Conservation (phyloP, 805 yeast genomes). For the Metschnikowia orientalis region DNA sequence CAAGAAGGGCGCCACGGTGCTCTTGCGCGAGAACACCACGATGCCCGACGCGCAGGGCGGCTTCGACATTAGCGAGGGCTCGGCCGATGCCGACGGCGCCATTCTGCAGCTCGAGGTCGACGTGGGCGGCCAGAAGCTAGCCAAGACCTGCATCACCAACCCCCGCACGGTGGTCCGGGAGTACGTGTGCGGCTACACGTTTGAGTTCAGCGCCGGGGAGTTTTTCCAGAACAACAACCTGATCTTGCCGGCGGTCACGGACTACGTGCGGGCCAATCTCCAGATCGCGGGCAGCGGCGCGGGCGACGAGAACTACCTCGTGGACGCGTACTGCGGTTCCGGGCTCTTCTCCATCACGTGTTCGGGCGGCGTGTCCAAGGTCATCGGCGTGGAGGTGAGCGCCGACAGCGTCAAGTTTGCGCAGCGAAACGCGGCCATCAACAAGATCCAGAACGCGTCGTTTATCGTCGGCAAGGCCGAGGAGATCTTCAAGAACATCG, state of each 20-base stretch:
- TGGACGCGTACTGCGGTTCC: constrained; percentile 95
- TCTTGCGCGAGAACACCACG: constrained; percentile 74
- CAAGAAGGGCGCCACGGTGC: constrained; percentile 81
- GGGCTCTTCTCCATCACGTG: constrained; percentile 90
- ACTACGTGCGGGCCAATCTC: constrained; percentile 72
- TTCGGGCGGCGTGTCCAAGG: constrained; percentile 73
- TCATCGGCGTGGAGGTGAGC: constrained; percentile 90
- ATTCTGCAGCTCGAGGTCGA: constrained; percentile 24
- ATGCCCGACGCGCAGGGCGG: constrained; percentile 26
- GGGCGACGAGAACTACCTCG: constrained; percentile 53
- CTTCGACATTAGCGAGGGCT: constrained; percentile 35
- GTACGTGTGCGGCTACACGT: constrained; percentile 65
- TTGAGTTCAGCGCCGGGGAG: constrained; percentile 90
- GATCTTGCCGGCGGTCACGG: constrained; percentile 77
- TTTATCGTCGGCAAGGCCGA: constrained; percentile 94
- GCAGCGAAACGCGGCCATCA: constrained; percentile 67
- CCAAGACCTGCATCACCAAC: constrained; percentile 74
- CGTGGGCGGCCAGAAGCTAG: constrained; percentile 27
- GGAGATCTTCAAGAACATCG: constrained; percentile 72
- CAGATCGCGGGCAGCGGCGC: constrained; percentile 32
- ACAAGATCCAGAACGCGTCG: constrained; percentile 70
- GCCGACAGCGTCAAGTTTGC: constrained; percentile 91
- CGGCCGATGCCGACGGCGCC: constrained; percentile 35
- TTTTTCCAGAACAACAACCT: constrained; percentile 93
- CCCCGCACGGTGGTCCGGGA: constrained; percentile 78